A percentile compares a stretch with the other conserved stretches of the same genome.
phyloP scores from a whole-genome alignment of 78 protist species.

The Chrysochromulina tobinii region DNA sequence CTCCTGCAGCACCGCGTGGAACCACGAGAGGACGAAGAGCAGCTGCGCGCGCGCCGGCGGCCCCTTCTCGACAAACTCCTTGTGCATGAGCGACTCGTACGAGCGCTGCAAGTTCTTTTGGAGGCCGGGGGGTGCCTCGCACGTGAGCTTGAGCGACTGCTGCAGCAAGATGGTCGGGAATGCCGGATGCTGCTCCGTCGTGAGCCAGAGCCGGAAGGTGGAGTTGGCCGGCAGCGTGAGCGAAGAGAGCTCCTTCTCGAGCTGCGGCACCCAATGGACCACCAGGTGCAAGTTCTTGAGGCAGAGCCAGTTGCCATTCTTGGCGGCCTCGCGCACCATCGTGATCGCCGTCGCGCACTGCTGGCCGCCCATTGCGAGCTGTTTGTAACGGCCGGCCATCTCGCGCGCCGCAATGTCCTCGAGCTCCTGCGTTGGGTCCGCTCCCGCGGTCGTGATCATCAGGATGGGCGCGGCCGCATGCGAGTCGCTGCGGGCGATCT shows the following conservation, averaged over 20 bases:
- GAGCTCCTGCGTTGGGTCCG: slow-evolving; percentile 78
- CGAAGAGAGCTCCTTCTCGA: slow-evolving; percentile 64
- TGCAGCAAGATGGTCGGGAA: slow-evolving; percentile 67
- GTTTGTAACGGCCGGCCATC: slow-evolving; percentile 40
- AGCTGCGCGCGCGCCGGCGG: slow-evolving; percentile 34
- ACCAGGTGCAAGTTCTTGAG: slow-evolving; percentile 88
- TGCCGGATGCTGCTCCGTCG: slow-evolving; percentile 74
- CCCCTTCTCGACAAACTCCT: not conserved
- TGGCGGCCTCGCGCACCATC: slow-evolving; percentile 42
- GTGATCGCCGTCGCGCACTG: slow-evolving; percentile 39
- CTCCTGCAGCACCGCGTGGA: slow-evolving; percentile 86
- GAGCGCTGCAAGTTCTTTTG: slow-evolving; percentile 71
- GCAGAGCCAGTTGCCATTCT: slow-evolving; percentile 71
- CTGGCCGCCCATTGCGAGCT: slow-evolving; percentile 86
- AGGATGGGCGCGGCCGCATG: slow-evolving; percentile 54
- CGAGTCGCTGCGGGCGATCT: not conserved
- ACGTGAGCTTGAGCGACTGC: slow-evolving; percentile 68
- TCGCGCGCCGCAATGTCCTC: slow-evolving; percentile 45
- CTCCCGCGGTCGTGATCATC: slow-evolving; percentile 72
- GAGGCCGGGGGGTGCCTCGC: slow-evolving; percentile 90
- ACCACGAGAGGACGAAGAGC: slow-evolving; percentile 75
- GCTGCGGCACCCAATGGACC: slow-evolving; percentile 70
- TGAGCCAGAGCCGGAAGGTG: slow-evolving; percentile 81
- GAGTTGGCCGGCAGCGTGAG: slow-evolving; percentile 36
- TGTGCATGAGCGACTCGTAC: slow-evolving; percentile 43